Conservation (phyloP, 176 grass and related monocot species). For the Alopecurus myosuroides region DNA sequence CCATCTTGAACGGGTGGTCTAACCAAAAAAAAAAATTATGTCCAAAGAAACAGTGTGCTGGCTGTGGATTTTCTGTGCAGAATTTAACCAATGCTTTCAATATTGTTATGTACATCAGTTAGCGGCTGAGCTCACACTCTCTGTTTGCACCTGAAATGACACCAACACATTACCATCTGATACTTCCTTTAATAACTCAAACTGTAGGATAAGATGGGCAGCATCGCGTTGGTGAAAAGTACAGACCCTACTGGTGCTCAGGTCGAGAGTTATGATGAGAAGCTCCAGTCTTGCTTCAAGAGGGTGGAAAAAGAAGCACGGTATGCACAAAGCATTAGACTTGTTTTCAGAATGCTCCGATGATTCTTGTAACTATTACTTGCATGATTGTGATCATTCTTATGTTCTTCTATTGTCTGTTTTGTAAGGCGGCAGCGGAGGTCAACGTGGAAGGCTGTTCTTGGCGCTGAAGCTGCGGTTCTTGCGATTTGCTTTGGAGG, state of each 20-base stretch:
- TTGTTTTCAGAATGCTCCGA: not conserved
- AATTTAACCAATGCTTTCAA: not conserved
- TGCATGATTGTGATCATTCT: not conserved
- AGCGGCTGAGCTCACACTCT: not conserved
- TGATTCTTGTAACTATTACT: not conserved
- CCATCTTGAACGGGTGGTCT: too few species aligned
- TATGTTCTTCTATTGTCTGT: not conserved
- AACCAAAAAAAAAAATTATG: too few species aligned
- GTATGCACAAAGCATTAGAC: not conserved
- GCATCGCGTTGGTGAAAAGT: not conserved
- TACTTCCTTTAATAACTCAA: too few species aligned
- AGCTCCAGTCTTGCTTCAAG: not conserved
- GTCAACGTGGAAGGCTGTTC: not conserved
- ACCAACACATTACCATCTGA: not conserved
- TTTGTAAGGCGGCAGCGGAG: not conserved
- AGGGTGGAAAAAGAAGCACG: not conserved
- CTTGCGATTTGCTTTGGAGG: not conserved
- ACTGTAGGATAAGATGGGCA: not conserved
- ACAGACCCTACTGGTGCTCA: not conserved
- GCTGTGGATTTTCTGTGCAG: not conserved
- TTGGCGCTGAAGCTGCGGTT: not conserved
- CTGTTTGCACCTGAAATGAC: not conserved
- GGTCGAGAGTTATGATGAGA: not conserved
- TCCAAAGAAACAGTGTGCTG: not conserved
- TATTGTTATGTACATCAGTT: not conserved